These are phyloP conservation scores for Aspergillus arachidicola DNA, from an alignment of 2,329 filamentous ascomycete genomes.

Conservation along the genomic window DNA sequence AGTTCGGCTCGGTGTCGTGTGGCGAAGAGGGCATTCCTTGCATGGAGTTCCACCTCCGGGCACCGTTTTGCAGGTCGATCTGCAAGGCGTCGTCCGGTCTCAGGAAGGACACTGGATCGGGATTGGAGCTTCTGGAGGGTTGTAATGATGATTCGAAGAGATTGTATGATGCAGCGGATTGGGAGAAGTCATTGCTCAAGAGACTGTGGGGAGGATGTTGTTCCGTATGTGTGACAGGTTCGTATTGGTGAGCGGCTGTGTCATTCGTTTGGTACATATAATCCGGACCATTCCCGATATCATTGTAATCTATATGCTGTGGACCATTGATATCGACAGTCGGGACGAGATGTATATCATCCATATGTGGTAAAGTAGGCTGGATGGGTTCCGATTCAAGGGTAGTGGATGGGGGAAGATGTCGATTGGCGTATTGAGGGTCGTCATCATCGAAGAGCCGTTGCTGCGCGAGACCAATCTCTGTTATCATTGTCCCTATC, in stretches of 20 bases:
- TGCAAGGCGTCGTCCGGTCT: conserved; percentile 8
- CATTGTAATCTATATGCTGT: background rate
- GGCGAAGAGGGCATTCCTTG: conserved; percentile 34
- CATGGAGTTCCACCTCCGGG: conserved; percentile 29
- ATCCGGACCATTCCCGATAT: background rate
- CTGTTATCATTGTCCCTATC: conserved; percentile 36
- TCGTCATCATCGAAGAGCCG: conserved; percentile 36
- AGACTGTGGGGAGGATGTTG: conserved; percentile 2
- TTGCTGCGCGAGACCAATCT: conserved; percentile 37
- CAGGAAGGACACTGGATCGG: conserved; percentile 18
- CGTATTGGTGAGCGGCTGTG: conserved; percentile 2
- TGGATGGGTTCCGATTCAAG: background rate
- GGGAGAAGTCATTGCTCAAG: conserved; percentile 11
- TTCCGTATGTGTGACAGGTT: background rate
- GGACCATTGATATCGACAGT: background rate
- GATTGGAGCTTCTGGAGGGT: conserved; percentile 8
- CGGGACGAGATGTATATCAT: background rate
- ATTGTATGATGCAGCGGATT: conserved; percentile 24
- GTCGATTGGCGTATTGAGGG: conserved; percentile 9
- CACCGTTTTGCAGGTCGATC: conserved; percentile 17
- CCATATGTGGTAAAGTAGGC: background rate
- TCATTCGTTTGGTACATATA: background rate
- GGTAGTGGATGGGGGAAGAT: background rate
- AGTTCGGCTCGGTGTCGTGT: conserved; percentile 45
- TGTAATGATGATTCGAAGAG: conserved; percentile 27